Conservation (phyloP, 2,329 filamentous ascomycete genomes). For the Pseudogymnoascus sp. region DNA sequence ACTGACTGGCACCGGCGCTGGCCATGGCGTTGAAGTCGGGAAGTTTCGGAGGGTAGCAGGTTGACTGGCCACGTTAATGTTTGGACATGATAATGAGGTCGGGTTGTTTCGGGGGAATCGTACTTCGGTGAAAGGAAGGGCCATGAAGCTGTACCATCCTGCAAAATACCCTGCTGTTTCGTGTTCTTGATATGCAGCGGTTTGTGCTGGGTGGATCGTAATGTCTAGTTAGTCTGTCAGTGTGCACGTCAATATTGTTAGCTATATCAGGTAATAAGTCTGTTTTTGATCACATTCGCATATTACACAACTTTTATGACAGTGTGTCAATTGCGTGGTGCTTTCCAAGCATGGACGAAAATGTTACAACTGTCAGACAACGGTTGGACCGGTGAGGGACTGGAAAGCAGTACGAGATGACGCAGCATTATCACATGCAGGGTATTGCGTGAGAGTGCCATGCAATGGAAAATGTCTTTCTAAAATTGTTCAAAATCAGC, state of each 20-base stretch:
- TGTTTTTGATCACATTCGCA: slow-evolving; percentile 7
- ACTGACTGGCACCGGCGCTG: not conserved
- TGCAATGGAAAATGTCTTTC: not conserved
- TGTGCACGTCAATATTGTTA: not conserved
- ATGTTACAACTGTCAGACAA: not conserved
- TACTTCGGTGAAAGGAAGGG: not conserved
- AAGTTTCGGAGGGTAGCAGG: not conserved
- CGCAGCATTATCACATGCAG: not conserved
- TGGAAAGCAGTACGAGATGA: not conserved
- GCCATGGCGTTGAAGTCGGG: not conserved
- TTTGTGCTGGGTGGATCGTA: not conserved
- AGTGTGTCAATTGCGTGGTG: slow-evolving; percentile 3
- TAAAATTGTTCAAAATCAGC: not conserved
- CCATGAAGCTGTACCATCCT: not conserved
- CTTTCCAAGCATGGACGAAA: not conserved
- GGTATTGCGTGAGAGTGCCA: not conserved
- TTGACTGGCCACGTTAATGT: not conserved
- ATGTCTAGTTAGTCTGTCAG: slow-evolving; percentile 3
- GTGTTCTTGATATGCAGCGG: not conserved
- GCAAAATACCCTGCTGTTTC: slow-evolving; percentile 9
- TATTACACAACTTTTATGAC: slow-evolving; percentile 2
- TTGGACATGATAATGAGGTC: not conserved
- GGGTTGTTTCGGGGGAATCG: not conserved
- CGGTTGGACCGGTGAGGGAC: not conserved
- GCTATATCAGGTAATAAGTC: slow-evolving; percentile 5